These are phyloP conservation scores for Stereocaulon alpinum DNA, from an alignment of 495 filamentous ascomycete species.

Conservation along the genomic window DNA sequence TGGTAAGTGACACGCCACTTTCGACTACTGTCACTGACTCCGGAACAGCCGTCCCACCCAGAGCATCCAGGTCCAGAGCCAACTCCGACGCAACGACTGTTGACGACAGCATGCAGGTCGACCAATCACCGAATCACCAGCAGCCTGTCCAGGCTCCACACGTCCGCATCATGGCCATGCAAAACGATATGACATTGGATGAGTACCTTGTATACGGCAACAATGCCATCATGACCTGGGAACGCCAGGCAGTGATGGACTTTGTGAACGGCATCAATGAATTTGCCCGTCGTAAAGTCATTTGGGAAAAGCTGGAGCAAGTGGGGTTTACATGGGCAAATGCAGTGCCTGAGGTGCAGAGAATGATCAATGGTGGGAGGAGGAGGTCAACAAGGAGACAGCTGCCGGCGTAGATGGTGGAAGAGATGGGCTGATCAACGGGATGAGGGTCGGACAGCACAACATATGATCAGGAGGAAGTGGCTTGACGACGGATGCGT, in stretches of 20 bases:
- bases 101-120: constrained; percentile 1
- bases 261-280: constrained; percentile 27
- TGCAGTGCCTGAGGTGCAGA: constrained; percentile 11
- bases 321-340: constrained; percentile 25
- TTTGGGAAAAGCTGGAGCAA: constrained; percentile 21
- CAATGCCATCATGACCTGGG: constrained; percentile 3
- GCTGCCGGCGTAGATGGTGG: neutral
- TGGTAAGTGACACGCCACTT: constrained; percentile 1
- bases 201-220: constrained; percentile 24
- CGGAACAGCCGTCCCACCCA: neutral
- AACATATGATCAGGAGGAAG: too few species aligned
- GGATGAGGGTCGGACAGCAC: neutral
- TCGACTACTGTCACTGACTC: neutral
- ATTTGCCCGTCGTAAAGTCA: neutral
- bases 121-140: neutral
- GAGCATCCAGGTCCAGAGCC: neutral
- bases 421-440: neutral
- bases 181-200: constrained; percentile 9
- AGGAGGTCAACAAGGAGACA: constrained; percentile 9
- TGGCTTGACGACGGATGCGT: too few species aligned
- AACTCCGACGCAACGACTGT: constrained; percentile 8
- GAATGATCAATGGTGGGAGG: constrained; percentile 10
- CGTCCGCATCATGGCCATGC: constrained; percentile 1
- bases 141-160: neutral
- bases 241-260: constrained; percentile 21